Base-by-base conservation (phyloP, 2,329 filamentous ascomycete genomes). In the Botrytis porri region DNA sequence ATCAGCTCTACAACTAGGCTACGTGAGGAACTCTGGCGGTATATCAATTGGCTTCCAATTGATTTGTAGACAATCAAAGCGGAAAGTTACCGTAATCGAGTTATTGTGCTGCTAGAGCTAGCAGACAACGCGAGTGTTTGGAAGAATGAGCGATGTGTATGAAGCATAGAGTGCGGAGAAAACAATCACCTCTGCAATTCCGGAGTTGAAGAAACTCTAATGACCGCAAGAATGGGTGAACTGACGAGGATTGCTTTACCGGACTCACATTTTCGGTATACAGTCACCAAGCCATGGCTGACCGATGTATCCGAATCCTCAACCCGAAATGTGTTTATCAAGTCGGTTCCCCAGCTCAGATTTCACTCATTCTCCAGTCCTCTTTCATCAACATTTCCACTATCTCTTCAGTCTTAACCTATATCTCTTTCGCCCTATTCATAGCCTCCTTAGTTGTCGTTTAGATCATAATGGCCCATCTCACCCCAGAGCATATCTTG, bases 381-480 rank as follows among this genome's bases (percentile, higher is more conserved):
- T 41, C 32, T 71, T 37, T 71, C 60, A 71, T 71, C 59, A 67
- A 29, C 35, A 65, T 57, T 12, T 37, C 22, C n/a, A 32, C 48
- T 41, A 20, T 29, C 29, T 54, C 18, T 7, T 35, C 9, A 22
- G 3, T 43, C 41, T 54, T 57, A 29, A 32, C 18, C 20, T 51
- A 54, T 67, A 54, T 39, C 64, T 54, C 70, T 41, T 72, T 32
- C 59, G 20, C 60, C 41, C 64, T 67, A 67, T 29, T 67, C 35
- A 54, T 29, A 67, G 45, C 41, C 45, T 54, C 45, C 39, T 64
- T 65, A 48, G 59, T 37, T 69, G 12, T 43, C 39, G 57, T 70
- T 70, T 59, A 57, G 45, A 69, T 66, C 54, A 69, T 51, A 39
- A 74, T 74, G 73, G 61, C 73, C 61, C 73, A 74, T 63, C 70